Base-by-base conservation (phyloP, 2,329 filamentous ascomycete genomes). In the Thielaviopsis populi region DNA sequence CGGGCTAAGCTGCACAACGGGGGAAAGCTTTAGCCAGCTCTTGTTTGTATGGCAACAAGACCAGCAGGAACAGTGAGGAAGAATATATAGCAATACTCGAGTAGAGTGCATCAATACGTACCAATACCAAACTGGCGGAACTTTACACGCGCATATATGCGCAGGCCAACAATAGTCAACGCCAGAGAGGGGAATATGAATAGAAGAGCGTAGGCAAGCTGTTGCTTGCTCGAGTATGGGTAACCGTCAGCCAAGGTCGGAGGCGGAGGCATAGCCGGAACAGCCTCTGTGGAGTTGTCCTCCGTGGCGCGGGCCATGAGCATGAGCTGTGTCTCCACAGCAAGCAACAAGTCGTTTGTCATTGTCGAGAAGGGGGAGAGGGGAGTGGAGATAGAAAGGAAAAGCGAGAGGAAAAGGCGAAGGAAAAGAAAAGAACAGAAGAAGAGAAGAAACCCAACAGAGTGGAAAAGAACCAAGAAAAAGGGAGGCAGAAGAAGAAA, bases 121-220 rank as follows among this genome's bases (percentile, higher is more conserved):
- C 71, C 71, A 60, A 68, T 66, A 19, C 72, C 71, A 50, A 70
- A 64, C 8, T 68, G 68, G 27, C 70, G 70, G 54, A 69, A 69
- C 11, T 68, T 71, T 17, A 71, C 53, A 10, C 72, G 69, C 19
- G 69, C 69, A 15, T 70, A 72, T 10, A 71, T 61, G 11, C 72
- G 67, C 58, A 73, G 64, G 1, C 62, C 58, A 11, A 71, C 69
- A 1, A 70, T 58, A 1, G 73, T 53, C 54, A 71, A 64, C 13
- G 72, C 70, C 15, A 74, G 37, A 3, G 65, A 63, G 0, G 73
- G 72, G 17, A 74, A 72, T 56, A 73, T 64, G 66, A 74, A 73
- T 19, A 71, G 68, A 46, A 74, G 67, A 48, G 70, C 70, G 3
- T 74, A 63, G 1, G 69, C 73, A 10, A 66, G 66, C 7, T 67